phyloP scores from a whole-genome alignment of 2,329 filamentous ascomycete species.

The Hyphodiscus sp. region DNA sequence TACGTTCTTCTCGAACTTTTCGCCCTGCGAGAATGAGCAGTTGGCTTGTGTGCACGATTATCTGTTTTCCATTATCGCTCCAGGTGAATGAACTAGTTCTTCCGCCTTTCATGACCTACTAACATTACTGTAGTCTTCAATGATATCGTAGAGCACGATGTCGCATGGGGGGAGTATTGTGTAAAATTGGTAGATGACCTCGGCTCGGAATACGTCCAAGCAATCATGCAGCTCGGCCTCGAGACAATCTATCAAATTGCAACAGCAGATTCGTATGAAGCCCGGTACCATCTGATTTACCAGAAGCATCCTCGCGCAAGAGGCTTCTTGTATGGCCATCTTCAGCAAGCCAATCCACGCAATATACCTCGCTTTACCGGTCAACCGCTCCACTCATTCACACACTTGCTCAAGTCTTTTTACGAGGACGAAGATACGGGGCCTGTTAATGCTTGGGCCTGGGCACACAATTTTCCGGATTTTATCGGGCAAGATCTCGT shows the following conservation, averaged over 20 bases:
- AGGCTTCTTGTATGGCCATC: background rate
- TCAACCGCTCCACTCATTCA: background rate
- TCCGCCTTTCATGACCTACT: background rate
- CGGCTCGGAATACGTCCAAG: background rate
- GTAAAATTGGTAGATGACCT: background rate
- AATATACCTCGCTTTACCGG: background rate
- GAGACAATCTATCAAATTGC: background rate
- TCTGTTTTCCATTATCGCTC: slow-evolving; percentile 1
- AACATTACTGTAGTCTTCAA: background rate
- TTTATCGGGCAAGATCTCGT: background rate
- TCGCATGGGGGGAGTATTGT: background rate
- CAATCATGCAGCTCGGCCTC: background rate
- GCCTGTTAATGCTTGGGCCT: background rate
- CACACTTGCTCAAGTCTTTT: background rate
- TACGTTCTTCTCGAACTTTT: slow-evolving; percentile 3
- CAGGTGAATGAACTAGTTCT: slow-evolving; percentile 1
- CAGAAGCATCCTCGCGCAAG: background rate
- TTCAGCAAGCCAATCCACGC: background rate
- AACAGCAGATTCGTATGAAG: background rate
- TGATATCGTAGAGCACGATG: slow-evolving; percentile 1
- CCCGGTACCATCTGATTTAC: background rate
- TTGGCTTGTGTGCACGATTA: slow-evolving; percentile 9
- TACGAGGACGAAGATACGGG: slow-evolving; percentile 1
- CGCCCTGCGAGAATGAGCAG: slow-evolving; percentile 12
- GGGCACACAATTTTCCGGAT: background rate